phyloP scores from a whole-genome alignment of 2,329 filamentous ascomycete genomes.

The Fusarium dimerum region DNA sequence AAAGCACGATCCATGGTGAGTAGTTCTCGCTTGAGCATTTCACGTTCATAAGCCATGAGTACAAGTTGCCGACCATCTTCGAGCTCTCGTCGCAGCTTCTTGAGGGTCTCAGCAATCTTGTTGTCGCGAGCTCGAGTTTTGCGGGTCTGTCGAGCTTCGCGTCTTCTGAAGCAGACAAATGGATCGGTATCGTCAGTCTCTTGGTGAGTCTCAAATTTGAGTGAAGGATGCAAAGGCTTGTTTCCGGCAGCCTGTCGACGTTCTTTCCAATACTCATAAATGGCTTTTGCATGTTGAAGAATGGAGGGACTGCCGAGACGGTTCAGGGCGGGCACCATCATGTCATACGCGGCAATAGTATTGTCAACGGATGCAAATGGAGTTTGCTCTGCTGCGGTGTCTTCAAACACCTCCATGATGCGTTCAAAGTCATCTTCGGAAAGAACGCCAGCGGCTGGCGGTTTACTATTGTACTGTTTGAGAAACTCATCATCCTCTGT shows the following conservation, averaged over 20 bases:
- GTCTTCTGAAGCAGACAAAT: conserved; percentile 95
- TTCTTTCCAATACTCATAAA: conserved; percentile 89
- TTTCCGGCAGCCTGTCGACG: conserved; percentile 68
- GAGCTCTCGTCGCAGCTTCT: conserved; percentile 85
- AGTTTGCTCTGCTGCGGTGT: conserved; percentile 78
- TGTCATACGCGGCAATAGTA: conserved; percentile 74
- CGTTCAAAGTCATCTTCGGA: conserved; percentile 92
- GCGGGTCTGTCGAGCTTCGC: conserved; percentile 89
- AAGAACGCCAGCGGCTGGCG: conserved; percentile 62
- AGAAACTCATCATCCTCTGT: conserved; percentile 87
- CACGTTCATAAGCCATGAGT: conserved; percentile 74
- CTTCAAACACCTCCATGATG: conserved; percentile 93
- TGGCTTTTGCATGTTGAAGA: conserved; percentile 66
- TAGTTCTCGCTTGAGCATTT: conserved; percentile 75
- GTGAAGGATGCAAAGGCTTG: conserved; percentile 69
- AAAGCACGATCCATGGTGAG: conserved; percentile 73
- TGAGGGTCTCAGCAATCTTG: conserved; percentile 91
- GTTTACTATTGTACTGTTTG: conserved; percentile 79
- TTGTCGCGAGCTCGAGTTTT: conserved; percentile 94
- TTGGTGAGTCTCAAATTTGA: conserved; percentile 93
- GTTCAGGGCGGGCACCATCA: conserved; percentile 69
- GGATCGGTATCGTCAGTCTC: conserved; percentile 96
- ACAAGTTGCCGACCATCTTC: conserved; percentile 86
- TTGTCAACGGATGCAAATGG: conserved; percentile 91
- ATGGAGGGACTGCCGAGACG: conserved; percentile 51